Evolutionary conservation across 2,329 filamentous ascomycete genomes (phyloP).

Genomic region (Cylindrodendrum hubeiense): DNA sequence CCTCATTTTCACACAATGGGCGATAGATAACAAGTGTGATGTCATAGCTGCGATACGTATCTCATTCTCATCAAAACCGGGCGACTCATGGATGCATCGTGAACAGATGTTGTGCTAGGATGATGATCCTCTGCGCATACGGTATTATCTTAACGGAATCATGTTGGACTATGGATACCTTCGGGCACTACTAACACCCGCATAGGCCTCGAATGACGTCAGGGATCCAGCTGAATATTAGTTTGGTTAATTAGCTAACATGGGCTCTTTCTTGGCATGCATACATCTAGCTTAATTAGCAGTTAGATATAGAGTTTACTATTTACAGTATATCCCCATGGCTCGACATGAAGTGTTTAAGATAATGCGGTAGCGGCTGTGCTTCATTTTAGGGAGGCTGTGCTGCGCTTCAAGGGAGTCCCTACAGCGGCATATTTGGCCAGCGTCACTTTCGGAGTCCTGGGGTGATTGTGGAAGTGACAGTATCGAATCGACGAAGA

Average conservation of each 20-base stretch:
- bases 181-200: background rate
- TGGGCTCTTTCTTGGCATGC: background rate
- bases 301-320: background rate
- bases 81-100: background rate
- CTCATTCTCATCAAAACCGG: background rate
- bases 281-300: background rate
- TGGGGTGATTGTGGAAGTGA: background rate
- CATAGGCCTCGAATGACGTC: background rate
- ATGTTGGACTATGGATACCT: background rate
- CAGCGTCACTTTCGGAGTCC: too few species aligned
- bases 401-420: background rate
- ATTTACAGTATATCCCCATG: background rate
- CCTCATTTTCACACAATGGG: background rate
- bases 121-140: background rate
- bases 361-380: background rate
- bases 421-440: background rate
- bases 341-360: background rate
- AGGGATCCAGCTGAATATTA: background rate
- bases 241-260: background rate
- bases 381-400: background rate
- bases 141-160: background rate
- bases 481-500: background rate
- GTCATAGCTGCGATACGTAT: background rate
- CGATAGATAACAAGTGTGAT: background rate
- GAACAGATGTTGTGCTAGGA: background rate